Base-by-base conservation (phyloP, 768 basidiomycete species). In the Leccinum longicurvipes region DNA sequence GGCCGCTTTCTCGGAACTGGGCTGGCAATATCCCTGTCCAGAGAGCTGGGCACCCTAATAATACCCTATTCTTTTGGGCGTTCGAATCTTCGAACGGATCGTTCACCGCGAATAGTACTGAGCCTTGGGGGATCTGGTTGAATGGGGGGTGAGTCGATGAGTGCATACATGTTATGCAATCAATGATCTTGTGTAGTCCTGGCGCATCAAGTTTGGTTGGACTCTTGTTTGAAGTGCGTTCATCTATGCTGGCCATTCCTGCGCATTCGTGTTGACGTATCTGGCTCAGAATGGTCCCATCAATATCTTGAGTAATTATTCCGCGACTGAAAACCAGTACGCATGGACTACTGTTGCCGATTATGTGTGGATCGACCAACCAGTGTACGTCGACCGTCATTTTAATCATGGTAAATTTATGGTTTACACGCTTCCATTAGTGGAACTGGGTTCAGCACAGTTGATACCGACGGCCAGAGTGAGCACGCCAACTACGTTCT, bases 41-140 rank as follows among this genome's bases (percentile, higher is more conserved):
- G 55, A 78, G 85, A 49, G 64, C 71, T 0, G 78, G 74, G n/a
- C 84, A 85, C 66, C 82, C 82, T 0, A 85, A 86, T 52, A 69
- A 86, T 58, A 87, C 85, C 0, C 67, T 87, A 2, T 87, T 86
- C 71, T 86, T 87, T 62, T 77, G 79, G 72, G 85, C 77, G 5
- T 82, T 83, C 56, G 85, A 87, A 60, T 81, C 79, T 46, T 68
- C 72, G 0, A 63, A 73, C 3, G 82, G 83, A 0, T 86, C 85
- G 9, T 70, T 88, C 34, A 85, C 81, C 4, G 69, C 64, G 53
- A 51, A 59, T 32, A 63, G 65, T 19, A 60, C 56, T 9, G 77
- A 82, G 21, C 86, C 87, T 9, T 88, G 87, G 87, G 79, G 78
- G 6, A 82, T 89, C 36, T 89, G 85, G 85, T 69, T 88, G 15